Conservation (phyloP, 148 eudicot genomes). For the Camellia japonica region DNA sequence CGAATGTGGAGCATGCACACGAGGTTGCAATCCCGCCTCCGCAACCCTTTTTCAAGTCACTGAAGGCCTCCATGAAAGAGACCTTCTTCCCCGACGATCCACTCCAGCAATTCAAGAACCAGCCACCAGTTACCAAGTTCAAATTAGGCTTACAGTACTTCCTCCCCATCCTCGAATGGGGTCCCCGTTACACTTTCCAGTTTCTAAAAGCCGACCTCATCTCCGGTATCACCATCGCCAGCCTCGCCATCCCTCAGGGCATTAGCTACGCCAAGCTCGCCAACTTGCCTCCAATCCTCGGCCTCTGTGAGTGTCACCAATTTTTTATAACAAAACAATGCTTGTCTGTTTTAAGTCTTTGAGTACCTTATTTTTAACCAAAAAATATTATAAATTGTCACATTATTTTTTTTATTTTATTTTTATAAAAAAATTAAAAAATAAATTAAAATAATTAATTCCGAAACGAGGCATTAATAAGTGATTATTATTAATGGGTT, state of each 20-base stretch:
- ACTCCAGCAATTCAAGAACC: slow-evolving; percentile 69
- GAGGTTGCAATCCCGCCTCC: slow-evolving; percentile 72
- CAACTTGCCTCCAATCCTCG: slow-evolving; percentile 88
- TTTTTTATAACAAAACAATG: too few relatives aligned
- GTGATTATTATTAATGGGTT: not conserved
- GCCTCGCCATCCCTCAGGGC: slow-evolving; percentile 95
- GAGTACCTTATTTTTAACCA: too few relatives aligned
- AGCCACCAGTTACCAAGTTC: slow-evolving; percentile 41
- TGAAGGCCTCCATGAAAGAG: slow-evolving; percentile 59
- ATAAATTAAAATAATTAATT: too few relatives aligned
- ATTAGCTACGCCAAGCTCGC: slow-evolving; percentile 96
- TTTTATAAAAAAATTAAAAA: too few relatives aligned
- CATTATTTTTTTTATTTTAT: too few relatives aligned
- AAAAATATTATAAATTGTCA: too few relatives aligned
- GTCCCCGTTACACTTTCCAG: slow-evolving; percentile 49
- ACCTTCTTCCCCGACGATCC: slow-evolving; percentile 96
- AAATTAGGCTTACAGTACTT: slow-evolving; percentile 69
- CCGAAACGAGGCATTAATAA: too few relatives aligned
- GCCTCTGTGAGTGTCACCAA: slow-evolving; percentile 65
- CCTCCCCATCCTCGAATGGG: slow-evolving; percentile 84
- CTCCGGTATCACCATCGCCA: slow-evolving; percentile 92
- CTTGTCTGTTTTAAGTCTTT: too few relatives aligned
- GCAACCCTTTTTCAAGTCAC: slow-evolving; percentile 56
- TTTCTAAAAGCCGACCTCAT: slow-evolving; percentile 69
- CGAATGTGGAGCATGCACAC: slow-evolving; percentile 23